These are phyloP conservation scores for Oldenlandia corymbosa DNA, from an alignment of 257 asterid species.

Conservation along the genomic window DNA sequence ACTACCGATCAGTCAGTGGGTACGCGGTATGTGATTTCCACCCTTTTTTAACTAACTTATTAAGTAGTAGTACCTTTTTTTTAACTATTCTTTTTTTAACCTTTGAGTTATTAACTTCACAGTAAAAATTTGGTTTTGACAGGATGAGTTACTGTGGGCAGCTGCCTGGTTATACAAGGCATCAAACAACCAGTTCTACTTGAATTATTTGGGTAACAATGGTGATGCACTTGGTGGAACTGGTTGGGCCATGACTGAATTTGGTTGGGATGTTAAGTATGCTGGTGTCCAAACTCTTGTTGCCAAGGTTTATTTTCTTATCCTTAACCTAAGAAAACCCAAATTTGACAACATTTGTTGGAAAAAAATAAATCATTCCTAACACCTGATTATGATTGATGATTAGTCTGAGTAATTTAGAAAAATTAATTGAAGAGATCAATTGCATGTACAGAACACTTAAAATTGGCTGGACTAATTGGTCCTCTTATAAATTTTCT, in stretches of 20 bases:
- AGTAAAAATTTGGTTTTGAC: background rate
- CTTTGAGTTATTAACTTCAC: background rate
- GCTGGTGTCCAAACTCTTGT: conserved; percentile 93
- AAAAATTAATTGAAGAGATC: no score
- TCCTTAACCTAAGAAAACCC: no score
- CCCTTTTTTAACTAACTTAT: background rate
- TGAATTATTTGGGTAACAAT: conserved; percentile 69
- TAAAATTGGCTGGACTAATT: background rate
- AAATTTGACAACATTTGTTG: no score
- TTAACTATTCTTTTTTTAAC: background rate
- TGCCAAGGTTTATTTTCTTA: conserved; percentile 48
- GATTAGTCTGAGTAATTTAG: no score
- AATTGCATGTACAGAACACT: no score
- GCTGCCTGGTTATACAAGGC: conserved; percentile 99
- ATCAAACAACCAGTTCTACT: conserved; percentile 53
- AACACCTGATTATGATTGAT: no score
- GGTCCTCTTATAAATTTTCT: background rate
- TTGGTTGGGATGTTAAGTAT: conserved; percentile 96
- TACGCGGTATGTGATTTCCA: conserved; percentile 62
- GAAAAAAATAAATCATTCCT: no score
- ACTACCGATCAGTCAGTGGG: conserved; percentile 95
- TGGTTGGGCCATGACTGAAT: conserved; percentile 95
- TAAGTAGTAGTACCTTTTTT: no score
- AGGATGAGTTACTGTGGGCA: conserved; percentile 97
- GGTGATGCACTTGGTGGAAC: conserved; percentile 92